Conservation (phyloP, 257 asterid genomes). For the Datura wrightii region DNA sequence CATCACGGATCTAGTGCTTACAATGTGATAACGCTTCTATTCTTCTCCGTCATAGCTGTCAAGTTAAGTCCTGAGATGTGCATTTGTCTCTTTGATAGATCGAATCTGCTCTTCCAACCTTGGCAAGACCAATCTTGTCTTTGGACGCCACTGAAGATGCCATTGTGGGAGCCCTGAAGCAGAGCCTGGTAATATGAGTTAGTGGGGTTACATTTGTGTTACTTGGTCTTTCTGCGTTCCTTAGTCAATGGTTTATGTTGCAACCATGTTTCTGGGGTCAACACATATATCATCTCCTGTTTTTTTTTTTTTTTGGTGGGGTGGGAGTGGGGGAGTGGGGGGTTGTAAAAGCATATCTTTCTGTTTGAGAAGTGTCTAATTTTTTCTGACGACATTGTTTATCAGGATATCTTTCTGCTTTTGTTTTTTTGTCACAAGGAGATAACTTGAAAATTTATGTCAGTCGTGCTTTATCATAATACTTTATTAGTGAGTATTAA, state of each 20-base stretch:
- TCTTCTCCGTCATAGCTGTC: neutral
- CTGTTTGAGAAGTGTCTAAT: neutral
- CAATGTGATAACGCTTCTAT: neutral
- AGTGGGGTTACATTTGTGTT: neutral
- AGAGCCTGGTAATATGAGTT: slow-evolving; percentile 76
- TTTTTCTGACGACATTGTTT: neutral
- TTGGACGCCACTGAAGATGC: slow-evolving; percentile 96
- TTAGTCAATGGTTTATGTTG: neutral
- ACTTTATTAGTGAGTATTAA: neutral
- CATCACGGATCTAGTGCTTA: neutral
- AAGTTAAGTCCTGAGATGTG: slow-evolving; percentile 14
- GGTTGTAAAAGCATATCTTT: neutral
- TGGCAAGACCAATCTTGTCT: slow-evolving; percentile 94
- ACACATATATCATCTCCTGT: slow-evolving; percentile 3
- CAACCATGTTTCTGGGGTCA: neutral
- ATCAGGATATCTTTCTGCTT: neutral
- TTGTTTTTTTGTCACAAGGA: neutral
- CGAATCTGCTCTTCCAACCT: slow-evolving; percentile 92
- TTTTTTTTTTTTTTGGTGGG: neutral
- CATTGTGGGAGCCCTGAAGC: slow-evolving; percentile 86
- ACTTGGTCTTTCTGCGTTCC: slow-evolving; percentile 21
- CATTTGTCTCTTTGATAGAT: slow-evolving; percentile 65
- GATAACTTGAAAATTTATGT: neutral
- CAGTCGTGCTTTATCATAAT: neutral
- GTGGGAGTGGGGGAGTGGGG: neutral